Evolutionary conservation across 1,284 basidiomycete genomes (phyloP).

Genomic region (Ustilago loliicola): DNA sequence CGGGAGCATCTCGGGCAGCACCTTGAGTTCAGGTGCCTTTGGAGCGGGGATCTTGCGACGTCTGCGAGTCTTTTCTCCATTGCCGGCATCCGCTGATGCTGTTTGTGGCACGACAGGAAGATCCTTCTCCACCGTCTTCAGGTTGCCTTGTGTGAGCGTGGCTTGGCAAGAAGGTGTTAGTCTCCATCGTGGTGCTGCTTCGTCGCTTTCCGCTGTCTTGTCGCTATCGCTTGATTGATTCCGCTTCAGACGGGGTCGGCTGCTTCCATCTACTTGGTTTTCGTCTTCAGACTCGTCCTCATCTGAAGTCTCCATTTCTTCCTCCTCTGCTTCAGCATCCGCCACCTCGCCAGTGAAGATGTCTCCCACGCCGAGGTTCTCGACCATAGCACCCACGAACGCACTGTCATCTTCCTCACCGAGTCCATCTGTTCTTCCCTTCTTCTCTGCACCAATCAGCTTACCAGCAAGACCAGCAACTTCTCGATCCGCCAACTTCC

Average conservation of each 20-base stretch:
- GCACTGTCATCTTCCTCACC: constrained; percentile 56
- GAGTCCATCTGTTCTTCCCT: constrained; percentile 46
- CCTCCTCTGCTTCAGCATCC: constrained; percentile 65
- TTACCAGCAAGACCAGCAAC: constrained; percentile 58
- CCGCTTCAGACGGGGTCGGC: background rate
- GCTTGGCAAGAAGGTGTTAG: constrained; percentile 44
- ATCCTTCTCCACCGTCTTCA: constrained; percentile 45
- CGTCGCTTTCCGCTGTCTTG: constrained; percentile 30
- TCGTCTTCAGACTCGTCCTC: constrained; percentile 71
- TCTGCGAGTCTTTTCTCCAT: constrained; percentile 60
- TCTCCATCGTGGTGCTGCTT: constrained; percentile 33
- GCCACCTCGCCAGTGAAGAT: constrained; percentile 64
- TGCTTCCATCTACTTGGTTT: constrained; percentile 57
- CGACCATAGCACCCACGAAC: constrained; percentile 64
- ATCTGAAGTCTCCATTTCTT: constrained; percentile 56
- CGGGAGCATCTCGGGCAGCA: constrained; percentile 72
- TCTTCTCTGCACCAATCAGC: constrained; percentile 42
- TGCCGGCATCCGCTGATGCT: constrained; percentile 4
- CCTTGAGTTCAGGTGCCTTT: constrained; percentile 81
- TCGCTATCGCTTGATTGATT: constrained; percentile 41
- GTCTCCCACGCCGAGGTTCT: constrained; percentile 67
- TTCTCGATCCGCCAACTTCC: constrained; percentile 58
- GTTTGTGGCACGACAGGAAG: constrained; percentile 49
- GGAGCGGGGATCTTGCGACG: constrained; percentile 74
- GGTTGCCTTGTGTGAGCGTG: constrained; percentile 30